A percentile compares a stretch with the other conserved stretches of the same genome.
phyloP scores from a whole-genome alignment of 164 flowering plant genomes.

The Liquidambar formosana region DNA sequence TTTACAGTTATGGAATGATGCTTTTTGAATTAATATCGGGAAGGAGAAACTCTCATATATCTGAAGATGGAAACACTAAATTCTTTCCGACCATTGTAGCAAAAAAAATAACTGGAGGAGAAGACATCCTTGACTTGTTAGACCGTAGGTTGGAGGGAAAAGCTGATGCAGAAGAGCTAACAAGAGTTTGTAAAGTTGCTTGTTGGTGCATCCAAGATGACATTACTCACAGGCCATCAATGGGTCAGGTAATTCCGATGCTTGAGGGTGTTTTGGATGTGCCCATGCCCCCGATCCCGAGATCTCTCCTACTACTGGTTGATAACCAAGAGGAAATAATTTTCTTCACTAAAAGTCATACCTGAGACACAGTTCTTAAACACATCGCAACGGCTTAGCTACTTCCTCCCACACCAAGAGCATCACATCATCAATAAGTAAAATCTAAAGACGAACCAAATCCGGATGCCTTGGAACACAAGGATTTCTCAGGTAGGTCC shows the following conservation, averaged over 20 bases:
- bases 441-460: neutral
- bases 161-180: slow-evolving; percentile 1
- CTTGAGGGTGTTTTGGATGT: slow-evolving; percentile 10
- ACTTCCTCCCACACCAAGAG: slow-evolving; percentile 27
- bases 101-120: neutral
- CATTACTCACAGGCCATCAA: slow-evolving; percentile 4
- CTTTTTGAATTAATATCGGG: slow-evolving; percentile 14
- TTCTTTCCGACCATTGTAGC: slow-evolving; percentile 6
- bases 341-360: slow-evolving; percentile 39
- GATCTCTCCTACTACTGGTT: slow-evolving; percentile 8
- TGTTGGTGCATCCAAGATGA: slow-evolving; percentile 20
- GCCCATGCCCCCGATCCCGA: neutral
- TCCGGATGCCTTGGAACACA: no score
- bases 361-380: slow-evolving; percentile 24
- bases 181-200: slow-evolving; percentile 4
- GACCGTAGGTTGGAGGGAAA: slow-evolving; percentile 7
- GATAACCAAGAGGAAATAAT: slow-evolving; percentile 18
- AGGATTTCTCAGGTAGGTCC: no score
- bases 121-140: neutral
- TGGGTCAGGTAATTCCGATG: slow-evolving; percentile 7
- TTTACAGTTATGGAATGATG: slow-evolving; percentile 15
- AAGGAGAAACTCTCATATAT: neutral
- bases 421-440: slow-evolving; percentile 9
- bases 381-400: slow-evolving; percentile 17
- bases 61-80: neutral